These are phyloP conservation scores for Gnaphalium uliginosum DNA, from an alignment of 129 eudicot genomes.

Conservation along the genomic window DNA sequence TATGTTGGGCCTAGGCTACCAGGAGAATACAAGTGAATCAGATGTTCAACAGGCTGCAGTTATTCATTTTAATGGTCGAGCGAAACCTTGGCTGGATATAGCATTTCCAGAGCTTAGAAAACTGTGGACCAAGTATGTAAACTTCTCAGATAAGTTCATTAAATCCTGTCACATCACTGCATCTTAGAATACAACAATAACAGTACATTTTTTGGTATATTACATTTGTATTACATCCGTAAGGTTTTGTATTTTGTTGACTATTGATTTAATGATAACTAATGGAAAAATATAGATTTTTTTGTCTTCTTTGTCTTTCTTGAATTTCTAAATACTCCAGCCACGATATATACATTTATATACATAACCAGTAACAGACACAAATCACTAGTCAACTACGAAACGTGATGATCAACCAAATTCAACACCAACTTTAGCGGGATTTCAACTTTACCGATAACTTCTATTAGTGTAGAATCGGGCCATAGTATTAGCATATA, in stretches of 20 bases:
- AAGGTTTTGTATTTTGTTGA: slow-evolving; percentile 23
- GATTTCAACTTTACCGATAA: slow-evolving; percentile 13
- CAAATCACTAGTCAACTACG: neutral
- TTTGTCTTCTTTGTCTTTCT: neutral
- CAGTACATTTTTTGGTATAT: slow-evolving; percentile 10
- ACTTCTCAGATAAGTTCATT: slow-evolving; percentile 80
- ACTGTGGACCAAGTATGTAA: slow-evolving; percentile 76
- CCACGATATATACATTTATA: neutral
- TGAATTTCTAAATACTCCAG: neutral
- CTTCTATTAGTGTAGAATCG: slow-evolving; percentile 24
- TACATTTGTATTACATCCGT: slow-evolving; percentile 10
- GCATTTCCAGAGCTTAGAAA: slow-evolving; percentile 74
- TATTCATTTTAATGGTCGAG: slow-evolving; percentile 88
- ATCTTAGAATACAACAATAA: slow-evolving; percentile 32
- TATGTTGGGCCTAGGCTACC: slow-evolving; percentile 95
- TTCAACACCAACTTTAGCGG: neutral
- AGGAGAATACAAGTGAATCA: slow-evolving; percentile 70
- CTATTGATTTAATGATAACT: neutral
- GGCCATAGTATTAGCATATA: slow-evolving; percentile 12
- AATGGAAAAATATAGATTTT: neutral
- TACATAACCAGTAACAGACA: neutral
- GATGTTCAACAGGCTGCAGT: slow-evolving; percentile 85
- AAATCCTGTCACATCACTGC: slow-evolving; percentile 71
- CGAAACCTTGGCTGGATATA: slow-evolving; percentile 96
- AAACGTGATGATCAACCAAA: slow-evolving; percentile 11